A percentile compares a stretch with the other conserved stretches of the same genome.
These are phyloP conservation scores for Xylariomycetidae sp. DNA, from an alignment of 2,329 filamentous ascomycete species.

Conservation along the genomic window DNA sequence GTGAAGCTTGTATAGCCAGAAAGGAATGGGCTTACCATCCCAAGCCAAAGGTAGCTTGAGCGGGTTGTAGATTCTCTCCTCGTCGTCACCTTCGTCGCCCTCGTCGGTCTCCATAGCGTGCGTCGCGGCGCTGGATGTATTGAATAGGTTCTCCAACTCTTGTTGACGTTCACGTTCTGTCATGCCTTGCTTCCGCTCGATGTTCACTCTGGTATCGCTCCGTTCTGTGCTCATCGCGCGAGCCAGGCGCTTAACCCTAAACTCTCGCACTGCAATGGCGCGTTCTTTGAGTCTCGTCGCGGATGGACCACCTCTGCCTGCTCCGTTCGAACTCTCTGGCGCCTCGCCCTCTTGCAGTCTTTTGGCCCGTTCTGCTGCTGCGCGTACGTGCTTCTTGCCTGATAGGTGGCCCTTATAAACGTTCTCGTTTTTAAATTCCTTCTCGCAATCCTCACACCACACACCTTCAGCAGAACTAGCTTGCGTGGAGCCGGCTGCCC, in stretches of 20 bases:
- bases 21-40: conserved; percentile 98
- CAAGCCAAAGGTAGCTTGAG: conserved; percentile 92
- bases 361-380: conserved; percentile 61
- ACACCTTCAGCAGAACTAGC: conserved; percentile 55
- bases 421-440: conserved; percentile 92
- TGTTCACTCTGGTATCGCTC: conserved; percentile 85
- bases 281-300: conserved; percentile 73
- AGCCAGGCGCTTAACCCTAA: conserved; percentile 73
- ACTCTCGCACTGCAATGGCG: conserved; percentile 84
- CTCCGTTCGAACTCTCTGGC: conserved; percentile 23
- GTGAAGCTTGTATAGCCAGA: conserved; percentile 97
- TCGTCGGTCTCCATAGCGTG: conserved; percentile 50
- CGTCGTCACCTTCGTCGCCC: conserved; percentile 69
- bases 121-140: conserved; percentile 44
- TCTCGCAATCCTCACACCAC: conserved; percentile 90
- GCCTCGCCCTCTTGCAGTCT: conserved; percentile 37
- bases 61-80: conserved; percentile 93
- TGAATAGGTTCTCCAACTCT: conserved; percentile 83
- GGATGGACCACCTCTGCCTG: conserved; percentile 26
- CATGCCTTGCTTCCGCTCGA: conserved; percentile 96
- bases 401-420: conserved; percentile 86
- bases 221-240: conserved; percentile 82
- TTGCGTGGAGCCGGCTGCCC: conserved; percentile 32
- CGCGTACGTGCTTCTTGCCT: conserved; percentile 90
- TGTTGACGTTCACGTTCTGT: conserved; percentile 93